A percentile compares a stretch with the other conserved stretches of the same genome.
Evolutionary conservation across 768 basidiomycete genomes (phyloP).

Genomic region (Mycena vitilis): DNA sequence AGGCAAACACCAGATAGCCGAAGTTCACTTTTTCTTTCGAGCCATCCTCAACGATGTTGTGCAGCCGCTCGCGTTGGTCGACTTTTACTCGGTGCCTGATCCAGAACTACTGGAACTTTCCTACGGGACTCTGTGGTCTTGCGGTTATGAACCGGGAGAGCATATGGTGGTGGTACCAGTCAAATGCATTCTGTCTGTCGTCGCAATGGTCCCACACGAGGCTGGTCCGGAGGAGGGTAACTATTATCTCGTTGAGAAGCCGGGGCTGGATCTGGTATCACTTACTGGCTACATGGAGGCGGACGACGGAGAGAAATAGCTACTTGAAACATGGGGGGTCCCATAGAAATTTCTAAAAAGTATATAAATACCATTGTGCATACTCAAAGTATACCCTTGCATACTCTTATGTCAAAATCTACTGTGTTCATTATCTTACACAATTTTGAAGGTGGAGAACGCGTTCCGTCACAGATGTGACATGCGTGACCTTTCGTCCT

Average conservation of each 20-base stretch:
- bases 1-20: background rate
- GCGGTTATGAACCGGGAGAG: background rate
- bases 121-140: background rate
- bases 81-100: background rate
- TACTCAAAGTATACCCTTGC: too few species aligned
- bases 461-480: too few species aligned
- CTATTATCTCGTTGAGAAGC: constrained; percentile 20
- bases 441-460: too few species aligned
- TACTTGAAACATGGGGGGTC: too few species aligned
- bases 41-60: background rate
- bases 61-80: background rate
- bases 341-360: too few species aligned
- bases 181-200: constrained; percentile 1
- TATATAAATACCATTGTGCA: too few species aligned
- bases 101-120: background rate
- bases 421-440: too few species aligned
- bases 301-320: too few species aligned
- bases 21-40: constrained; percentile 9
- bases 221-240: background rate
- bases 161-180: background rate
- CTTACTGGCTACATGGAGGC: background rate
- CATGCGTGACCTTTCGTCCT: too few species aligned
- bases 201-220: constrained; percentile 10
- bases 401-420: too few species aligned
- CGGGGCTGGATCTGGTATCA: constrained; percentile 1